Evolutionary conservation across 1,284 basidiomycete species (phyloP).

Genomic region (Veloporphyrellus conicus): DNA sequence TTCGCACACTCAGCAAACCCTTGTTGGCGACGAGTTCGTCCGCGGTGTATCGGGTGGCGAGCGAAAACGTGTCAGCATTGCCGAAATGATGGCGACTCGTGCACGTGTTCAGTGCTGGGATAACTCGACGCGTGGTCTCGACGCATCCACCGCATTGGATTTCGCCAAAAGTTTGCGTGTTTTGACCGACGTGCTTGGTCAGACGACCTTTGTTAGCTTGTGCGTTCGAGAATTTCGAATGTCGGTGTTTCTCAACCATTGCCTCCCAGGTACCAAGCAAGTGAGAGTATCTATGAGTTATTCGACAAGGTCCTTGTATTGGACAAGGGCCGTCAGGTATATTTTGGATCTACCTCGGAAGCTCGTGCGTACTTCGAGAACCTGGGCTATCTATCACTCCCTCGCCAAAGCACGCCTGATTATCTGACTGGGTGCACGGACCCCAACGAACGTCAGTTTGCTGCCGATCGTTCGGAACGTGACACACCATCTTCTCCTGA

Average conservation of each 20-base stretch:
- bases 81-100: conserved; percentile 79
- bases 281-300: conserved; percentile 70
- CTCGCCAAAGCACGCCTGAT: conserved; percentile 73
- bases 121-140: conserved; percentile 81
- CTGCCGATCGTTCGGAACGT: conserved; percentile 57
- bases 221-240: conserved; percentile 37
- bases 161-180: conserved; percentile 70
- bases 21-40: conserved; percentile 81
- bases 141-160: conserved; percentile 81
- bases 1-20: conserved; percentile 67
- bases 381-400: conserved; percentile 70
- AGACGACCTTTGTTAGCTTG: conserved; percentile 76
- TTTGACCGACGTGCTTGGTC: conserved; percentile 72
- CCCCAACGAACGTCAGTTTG: conserved; percentile 81
- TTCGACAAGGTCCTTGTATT: conserved; percentile 81
- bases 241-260: conserved; percentile 15
- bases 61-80: conserved; percentile 82
- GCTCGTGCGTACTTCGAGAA: conserved; percentile 77
- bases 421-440: conserved; percentile 82
- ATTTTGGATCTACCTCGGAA: conserved; percentile 67
- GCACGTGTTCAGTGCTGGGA: conserved; percentile 80
- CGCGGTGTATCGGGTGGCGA: conserved; percentile 86
- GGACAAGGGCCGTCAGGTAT: conserved; percentile 80
- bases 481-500: conserved; percentile 75
- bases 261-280: conserved; percentile 71